Base-by-base conservation (phyloP, 164 flowering plant genomes). In the Berberis thunbergii region DNA sequence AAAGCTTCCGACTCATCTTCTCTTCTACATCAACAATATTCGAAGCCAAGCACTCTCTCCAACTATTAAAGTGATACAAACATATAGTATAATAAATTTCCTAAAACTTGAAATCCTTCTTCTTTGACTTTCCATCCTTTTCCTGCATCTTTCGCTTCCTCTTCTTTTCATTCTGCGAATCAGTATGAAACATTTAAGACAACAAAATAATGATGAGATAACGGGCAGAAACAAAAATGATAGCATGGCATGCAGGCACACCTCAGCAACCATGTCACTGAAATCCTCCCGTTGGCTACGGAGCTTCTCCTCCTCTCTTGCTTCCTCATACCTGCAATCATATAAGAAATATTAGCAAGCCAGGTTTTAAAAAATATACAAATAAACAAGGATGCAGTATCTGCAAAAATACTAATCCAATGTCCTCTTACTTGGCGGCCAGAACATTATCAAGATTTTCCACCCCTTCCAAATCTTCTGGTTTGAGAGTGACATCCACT, bases 241-340 rank as follows among this genome's bases (percentile, higher is more conserved):
- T 3, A 52, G 54, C 54, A 52, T 10, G n/a, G 10, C 26, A 26
- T 26, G 26, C 26, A 26, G 11, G 50, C 50, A 48, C 50, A 94
- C 97, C 99, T 94, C 97, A 4, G 97, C 97, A 71, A 95, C 99
- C 97, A 95, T 91, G 77, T 95, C 97, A 68, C 99, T 91, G 84
- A 95, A 91, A 78, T 95, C 99, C 72, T 95, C 99, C 8, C 78
- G 83, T 75, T 89, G 89, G 70, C 80, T 91, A 2, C 88, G 89
- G 63, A 76, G 61, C 69, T 86, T 95, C 78, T 89, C 97, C 76
- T 87, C 97, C 74, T 91, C 97, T 69, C 97, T 84, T 57, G 99
- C 99, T 77, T 89, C 99, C 77, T 87, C 96, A 41, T 95, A 95
- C 74, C 99, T 94, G 76, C 39, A 6, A 63, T 55, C 8, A 4